Percentiles rank a stretch among this genome's conserved stretches.
These are phyloP conservation scores for Hyaloperonospora brassicae DNA, from an alignment of 352 stramenopile species.

Conservation along the genomic window DNA sequence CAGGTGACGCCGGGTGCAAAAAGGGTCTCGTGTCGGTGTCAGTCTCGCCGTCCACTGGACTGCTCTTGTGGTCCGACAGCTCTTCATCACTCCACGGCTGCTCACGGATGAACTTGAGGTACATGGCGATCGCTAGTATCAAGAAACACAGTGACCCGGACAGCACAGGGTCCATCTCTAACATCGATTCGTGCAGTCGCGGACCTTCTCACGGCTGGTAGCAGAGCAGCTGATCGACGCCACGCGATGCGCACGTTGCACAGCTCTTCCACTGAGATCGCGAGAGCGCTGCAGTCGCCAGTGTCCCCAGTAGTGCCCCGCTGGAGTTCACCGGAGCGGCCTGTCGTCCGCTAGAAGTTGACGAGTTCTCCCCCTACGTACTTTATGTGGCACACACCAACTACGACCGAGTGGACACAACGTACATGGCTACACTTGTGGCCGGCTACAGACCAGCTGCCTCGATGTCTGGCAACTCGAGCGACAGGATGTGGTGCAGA, in stretches of 20 bases:
- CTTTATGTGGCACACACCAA: conserved; percentile 5
- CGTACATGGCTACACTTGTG: conserved; percentile 10
- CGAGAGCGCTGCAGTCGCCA: neutral
- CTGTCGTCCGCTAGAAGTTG: too few species aligned
- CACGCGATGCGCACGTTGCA: neutral
- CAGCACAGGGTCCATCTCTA: conserved; percentile 73
- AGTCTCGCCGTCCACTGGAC: conserved; percentile 47
- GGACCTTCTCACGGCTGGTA: neutral
- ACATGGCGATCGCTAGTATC: conserved; percentile 81
- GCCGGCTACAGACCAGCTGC: conserved; percentile 17
- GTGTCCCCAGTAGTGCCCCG: conserved; percentile 1
- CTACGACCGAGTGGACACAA: neutral
- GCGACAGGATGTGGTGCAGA: conserved; percentile 72
- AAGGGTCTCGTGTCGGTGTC: conserved; percentile 68
- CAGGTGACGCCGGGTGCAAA: conserved; percentile 48
- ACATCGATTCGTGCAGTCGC: conserved; percentile 4
- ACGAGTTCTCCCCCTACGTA: conserved; percentile 1
- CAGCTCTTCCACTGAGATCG: neutral
- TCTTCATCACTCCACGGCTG: conserved; percentile 57
- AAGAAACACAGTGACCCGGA: conserved; percentile 84
- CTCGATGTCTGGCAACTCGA: conserved; percentile 28
- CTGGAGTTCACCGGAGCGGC: too few species aligned
- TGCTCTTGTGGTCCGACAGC: conserved; percentile 46
- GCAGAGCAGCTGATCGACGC: neutral
- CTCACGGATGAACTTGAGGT: conserved; percentile 83